A percentile compares a stretch with the other conserved stretches of the same genome.
Evolutionary conservation across 495 filamentous ascomycete genomes (phyloP).

Genomic region (Tuber aestivum): DNA sequence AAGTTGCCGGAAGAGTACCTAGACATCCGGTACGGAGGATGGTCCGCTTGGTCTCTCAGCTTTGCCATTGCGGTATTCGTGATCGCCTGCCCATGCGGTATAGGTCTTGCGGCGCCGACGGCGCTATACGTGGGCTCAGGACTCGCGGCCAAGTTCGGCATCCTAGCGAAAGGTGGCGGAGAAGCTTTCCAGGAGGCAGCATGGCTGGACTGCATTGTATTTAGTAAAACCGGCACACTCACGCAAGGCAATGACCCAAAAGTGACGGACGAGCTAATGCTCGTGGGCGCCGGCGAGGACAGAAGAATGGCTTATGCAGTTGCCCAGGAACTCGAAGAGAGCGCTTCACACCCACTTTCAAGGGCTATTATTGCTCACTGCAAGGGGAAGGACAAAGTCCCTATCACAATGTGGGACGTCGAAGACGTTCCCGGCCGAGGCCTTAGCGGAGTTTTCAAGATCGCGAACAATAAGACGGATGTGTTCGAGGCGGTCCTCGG

Average conservation of each 20-base stretch:
- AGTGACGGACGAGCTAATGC: slow-evolving; percentile 63
- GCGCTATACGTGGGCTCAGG: slow-evolving; percentile 85
- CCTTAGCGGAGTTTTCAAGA: slow-evolving; percentile 60
- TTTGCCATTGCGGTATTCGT: slow-evolving; percentile 93
- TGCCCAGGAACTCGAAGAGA: slow-evolving; percentile 65
- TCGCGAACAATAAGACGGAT: slow-evolving; percentile 28
- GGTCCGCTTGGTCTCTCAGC: slow-evolving; percentile 77
- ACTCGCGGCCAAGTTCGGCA: slow-evolving; percentile 76
- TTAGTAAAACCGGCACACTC: slow-evolving; percentile 91
- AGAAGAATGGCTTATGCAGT: slow-evolving; percentile 46
- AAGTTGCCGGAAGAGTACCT: slow-evolving; percentile 59
- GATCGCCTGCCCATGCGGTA: slow-evolving; percentile 85
- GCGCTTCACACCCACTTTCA: slow-evolving; percentile 78
- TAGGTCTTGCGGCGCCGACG: slow-evolving; percentile 84
- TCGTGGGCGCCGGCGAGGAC: slow-evolving; percentile 44
- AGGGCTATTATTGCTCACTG: slow-evolving; percentile 62
- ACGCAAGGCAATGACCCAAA: slow-evolving; percentile 73
- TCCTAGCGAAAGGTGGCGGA: slow-evolving; percentile 87
- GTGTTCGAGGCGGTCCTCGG: slow-evolving; percentile 66
- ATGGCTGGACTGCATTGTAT: slow-evolving; percentile 73
- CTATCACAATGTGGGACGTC: slow-evolving; percentile 49
- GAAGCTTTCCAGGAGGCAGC: slow-evolving; percentile 93
- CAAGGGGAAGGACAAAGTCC: background rate
- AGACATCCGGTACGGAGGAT: slow-evolving; percentile 60
- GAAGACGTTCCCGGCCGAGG: slow-evolving; percentile 76